phyloP scores from a whole-genome alignment of 768 basidiomycete species.

The Naganishia vaughanmartiniae region DNA sequence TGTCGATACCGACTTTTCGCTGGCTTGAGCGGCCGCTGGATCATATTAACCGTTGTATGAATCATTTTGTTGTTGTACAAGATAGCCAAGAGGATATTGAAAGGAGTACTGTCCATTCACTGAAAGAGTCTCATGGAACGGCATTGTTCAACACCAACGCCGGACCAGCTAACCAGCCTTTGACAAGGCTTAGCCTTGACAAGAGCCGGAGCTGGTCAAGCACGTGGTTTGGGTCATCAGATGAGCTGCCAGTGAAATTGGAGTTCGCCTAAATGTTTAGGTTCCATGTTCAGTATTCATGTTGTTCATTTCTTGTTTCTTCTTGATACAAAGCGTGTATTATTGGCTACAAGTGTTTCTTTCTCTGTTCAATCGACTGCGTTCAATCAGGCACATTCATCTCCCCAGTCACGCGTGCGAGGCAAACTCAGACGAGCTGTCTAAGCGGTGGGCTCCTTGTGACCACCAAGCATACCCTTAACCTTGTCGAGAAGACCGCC shows the following conservation, averaged over 20 bases:
- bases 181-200: no score
- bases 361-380: slow-evolving; percentile 1
- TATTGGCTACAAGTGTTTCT: slow-evolving; percentile 14
- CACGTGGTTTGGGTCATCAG: no score
- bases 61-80: not conserved
- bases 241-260: no score
- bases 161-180: no score
- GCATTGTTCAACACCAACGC: no score
- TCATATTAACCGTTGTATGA: not conserved
- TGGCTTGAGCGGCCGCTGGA: not conserved
- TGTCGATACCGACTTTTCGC: not conserved
- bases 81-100: no score
- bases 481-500: slow-evolving; percentile 31
- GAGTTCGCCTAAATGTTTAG: no score
- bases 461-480: slow-evolving; percentile 32
- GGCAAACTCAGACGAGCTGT: not conserved
- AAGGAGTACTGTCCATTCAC: no score
- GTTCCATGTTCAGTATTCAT: no score
- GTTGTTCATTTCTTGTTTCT: not conserved
- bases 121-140: no score
- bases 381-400: not conserved
- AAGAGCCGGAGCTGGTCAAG: no score
- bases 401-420: not conserved
- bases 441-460: slow-evolving; percentile 11
- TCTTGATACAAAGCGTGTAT: slow-evolving; percentile 18